These are phyloP conservation scores for Cyberlindnera veronae DNA, from an alignment of 805 yeast species.

Conservation along the genomic window DNA sequence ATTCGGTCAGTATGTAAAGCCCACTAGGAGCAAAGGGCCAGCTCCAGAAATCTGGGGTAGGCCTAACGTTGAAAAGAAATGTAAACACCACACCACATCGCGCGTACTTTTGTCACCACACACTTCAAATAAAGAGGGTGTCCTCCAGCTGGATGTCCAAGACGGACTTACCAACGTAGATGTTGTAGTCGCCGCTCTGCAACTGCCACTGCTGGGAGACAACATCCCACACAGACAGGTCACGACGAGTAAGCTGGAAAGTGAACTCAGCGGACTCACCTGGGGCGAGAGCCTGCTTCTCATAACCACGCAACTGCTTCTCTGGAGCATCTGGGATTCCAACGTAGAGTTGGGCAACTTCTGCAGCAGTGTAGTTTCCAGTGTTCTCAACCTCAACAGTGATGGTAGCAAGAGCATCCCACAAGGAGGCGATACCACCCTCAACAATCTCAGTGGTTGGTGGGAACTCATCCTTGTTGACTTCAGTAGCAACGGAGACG, in stretches of 20 bases:
- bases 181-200: constrained; percentile 31
- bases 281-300: constrained; percentile 1
- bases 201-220: constrained; percentile 7
- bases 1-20: no score
- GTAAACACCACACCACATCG: no score
- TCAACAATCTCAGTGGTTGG: constrained; percentile 4
- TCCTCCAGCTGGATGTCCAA: constrained; percentile 9
- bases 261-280: constrained; percentile 2
- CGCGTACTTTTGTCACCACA: no score
- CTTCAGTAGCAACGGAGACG: constrained; percentile 25
- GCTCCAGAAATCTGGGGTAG: no score
- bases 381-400: constrained; percentile 5
- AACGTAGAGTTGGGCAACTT: constrained; percentile 5
- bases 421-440: constrained; percentile 9
- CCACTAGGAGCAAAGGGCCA: no score
- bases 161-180: constrained; percentile 39
- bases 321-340: constrained; percentile 4
- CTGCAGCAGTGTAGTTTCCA: constrained; percentile 36
- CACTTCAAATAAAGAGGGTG: constrained; percentile 6
- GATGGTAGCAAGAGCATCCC: constrained; percentile 9
- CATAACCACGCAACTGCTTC: constrained; percentile 2
- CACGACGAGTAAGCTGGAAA: constrained; percentile 8
- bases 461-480: constrained; percentile 14
- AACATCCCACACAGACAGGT: constrained; percentile 10
- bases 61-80: no score